phyloP scores from a whole-genome alignment of 495 filamentous ascomycete species.

The Podospora appendiculata region DNA sequence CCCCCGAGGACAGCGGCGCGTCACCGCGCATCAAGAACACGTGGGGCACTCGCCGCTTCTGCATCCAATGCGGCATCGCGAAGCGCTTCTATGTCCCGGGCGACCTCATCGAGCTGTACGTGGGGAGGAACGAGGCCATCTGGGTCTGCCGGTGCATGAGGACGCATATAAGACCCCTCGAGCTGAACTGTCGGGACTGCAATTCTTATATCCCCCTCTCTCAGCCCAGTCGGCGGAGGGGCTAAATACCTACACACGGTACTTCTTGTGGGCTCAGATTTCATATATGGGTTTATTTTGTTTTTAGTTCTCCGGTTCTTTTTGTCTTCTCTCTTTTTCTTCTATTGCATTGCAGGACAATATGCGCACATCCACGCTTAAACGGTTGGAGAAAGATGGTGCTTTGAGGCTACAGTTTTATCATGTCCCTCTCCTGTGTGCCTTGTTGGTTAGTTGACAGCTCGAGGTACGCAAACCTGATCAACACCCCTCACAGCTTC shows the following conservation, averaged over 20 bases:
- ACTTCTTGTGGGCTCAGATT: too few species aligned
- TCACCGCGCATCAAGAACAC: constrained; percentile 14
- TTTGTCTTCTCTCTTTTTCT: neutral
- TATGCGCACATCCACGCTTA: too few species aligned
- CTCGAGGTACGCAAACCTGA: too few species aligned
- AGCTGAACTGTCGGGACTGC: constrained; percentile 8
- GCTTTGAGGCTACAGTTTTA: too few species aligned
- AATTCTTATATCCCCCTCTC: neutral
- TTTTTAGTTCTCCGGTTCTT: neutral
- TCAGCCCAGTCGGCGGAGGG: neutral
- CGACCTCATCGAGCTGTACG: constrained; percentile 16
- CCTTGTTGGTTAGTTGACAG: too few species aligned
- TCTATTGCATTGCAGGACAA: neutral
- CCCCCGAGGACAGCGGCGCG: neutral
- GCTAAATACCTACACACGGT: neutral
- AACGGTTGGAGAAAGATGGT: too few species aligned
- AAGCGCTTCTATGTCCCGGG: constrained; percentile 13
- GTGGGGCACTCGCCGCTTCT: constrained; percentile 16
- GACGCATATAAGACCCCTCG: constrained; percentile 1
- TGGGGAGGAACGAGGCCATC: constrained; percentile 8
- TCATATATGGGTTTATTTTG: neutral
- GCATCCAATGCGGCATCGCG: constrained; percentile 19
- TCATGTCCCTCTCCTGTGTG: too few species aligned
- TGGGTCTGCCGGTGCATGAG: constrained; percentile 23
- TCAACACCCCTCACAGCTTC: too few species aligned